Base-by-base conservation (phyloP, 805 yeast genomes). In the Kodamaea leandrae region DNA sequence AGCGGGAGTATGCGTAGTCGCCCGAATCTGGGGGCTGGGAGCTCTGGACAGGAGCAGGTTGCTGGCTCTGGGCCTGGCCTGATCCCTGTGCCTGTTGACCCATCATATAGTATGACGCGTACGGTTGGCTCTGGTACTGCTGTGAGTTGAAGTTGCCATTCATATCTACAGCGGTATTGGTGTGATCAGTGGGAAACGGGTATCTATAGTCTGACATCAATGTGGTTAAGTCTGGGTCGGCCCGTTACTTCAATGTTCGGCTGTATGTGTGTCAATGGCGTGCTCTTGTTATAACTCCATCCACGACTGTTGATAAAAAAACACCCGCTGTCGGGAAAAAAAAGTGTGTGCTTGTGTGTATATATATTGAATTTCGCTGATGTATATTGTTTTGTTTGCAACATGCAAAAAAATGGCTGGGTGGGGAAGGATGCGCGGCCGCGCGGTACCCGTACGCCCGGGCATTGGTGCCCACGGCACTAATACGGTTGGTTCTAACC, bases 1-100 rank as follows among this genome's bases (percentile, higher is more conserved):
- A 63, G 50, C 69, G 66, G 10, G 45, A 38, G 19, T 45, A 46
- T 24, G 34, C 41, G 35, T 29, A 39, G 21, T 30, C 33, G 17
- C 33, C 33, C 32, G 32, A 13, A 12, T 30, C 33, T 17, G 33
- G 33, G 14, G 33, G 33, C 33, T 25, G 37, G 17, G 41, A 32
- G 37, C 24, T 37, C 24, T 32, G 44, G 24, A 9, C 13, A 16
- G 28, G 29, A 19, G 10, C 13, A 17, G 28, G 12, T 13, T 23
- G 37, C 26, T 16, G 28, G 20, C 21, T 14, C 28, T 23, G 37
- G 12, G 26, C 19, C 29, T 17, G 37, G 5, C 37, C 29, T 3
- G 37, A 15, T 6, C 33, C 33, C 13, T 27, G 32, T 20, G 14
- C 21, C 21, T 30, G 36, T 13, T 32, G 36, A 18, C 36, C 36